phyloP scores from a whole-genome alignment of 1,139 yeast genomes.

The Sugiyamaella neomexicana region DNA sequence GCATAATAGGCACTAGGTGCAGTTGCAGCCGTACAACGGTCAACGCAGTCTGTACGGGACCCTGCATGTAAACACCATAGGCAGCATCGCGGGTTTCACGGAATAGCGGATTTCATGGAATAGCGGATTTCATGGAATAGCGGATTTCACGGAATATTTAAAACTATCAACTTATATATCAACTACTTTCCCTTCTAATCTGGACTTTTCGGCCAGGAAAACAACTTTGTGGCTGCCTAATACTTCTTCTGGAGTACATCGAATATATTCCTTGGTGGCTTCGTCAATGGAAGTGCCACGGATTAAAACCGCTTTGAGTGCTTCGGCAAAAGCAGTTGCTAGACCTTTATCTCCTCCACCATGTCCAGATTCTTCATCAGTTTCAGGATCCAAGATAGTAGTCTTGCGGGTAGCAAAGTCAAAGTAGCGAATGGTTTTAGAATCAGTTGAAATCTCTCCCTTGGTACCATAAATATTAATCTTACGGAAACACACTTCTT shows the following conservation, averaged over 20 bases:
- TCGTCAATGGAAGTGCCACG: constrained; percentile 25
- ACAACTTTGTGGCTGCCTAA: constrained; percentile 32
- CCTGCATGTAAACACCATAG: not conserved
- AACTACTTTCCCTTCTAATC: constrained; percentile 25
- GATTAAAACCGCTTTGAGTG: constrained; percentile 27
- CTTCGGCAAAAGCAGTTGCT: constrained; percentile 33
- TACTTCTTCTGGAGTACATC: constrained; percentile 33
- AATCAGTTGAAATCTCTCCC: constrained; percentile 34
- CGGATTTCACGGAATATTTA: too few species aligned
- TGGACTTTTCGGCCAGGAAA: constrained; percentile 34
- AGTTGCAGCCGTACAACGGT: constrained; percentile 12
- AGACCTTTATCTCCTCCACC: constrained; percentile 37
- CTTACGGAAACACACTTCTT: constrained; percentile 33
- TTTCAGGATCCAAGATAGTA: constrained; percentile 24
- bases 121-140: too few species aligned
- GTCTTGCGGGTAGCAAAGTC: constrained; percentile 30
- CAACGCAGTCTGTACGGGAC: not conserved
- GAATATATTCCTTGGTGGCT: constrained; percentile 28
- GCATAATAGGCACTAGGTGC: not conserved
- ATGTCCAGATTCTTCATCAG: constrained; percentile 32
- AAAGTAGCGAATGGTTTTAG: constrained; percentile 29
- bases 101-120: too few species aligned
- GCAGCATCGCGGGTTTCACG: too few species aligned
- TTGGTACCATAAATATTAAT: constrained; percentile 33
- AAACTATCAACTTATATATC: constrained; percentile 11